Evolutionary conservation across 768 basidiomycete species (phyloP), one percentile per base, ranked within the genome.

Genomic region (Termitomyces sp.): DNA sequence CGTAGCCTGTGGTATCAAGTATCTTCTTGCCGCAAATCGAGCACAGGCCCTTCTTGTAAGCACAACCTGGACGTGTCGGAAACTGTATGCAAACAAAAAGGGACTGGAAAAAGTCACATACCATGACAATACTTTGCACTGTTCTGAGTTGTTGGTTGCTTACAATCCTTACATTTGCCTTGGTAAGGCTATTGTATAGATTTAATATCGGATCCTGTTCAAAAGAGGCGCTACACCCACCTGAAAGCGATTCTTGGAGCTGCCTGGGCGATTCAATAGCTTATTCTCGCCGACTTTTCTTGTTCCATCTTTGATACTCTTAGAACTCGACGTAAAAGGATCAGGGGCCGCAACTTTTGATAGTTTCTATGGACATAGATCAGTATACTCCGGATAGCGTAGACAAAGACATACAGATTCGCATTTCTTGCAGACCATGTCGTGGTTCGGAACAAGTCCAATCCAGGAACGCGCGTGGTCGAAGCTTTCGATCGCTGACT

Each of bases 381-480:
- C 2, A 61, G 58, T 24, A 42, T 47, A 31, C 51, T 57, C 44
- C 55, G 48, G 58, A 44, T 42, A 54, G 50, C 48, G 33, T 58
- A 63, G 60, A 61, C 45, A 59, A 64, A 59, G 53, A 70, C 80
- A 44, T 59, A 84, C 91, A 72, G 81, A 77, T 75, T 91, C 89
- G 73, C 91, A 93, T 79, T 91, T 93, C 74, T 82, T 86, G 78
- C 91, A 93, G 63, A 93, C 91, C 91, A 93, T 93, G 74, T 70
- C 58, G 64, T 66, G 51, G 60, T 60, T 63, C 54, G 55, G 65
- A 63, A 59, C 50, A 54, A 67, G 52, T 13, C 39, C 20, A 41
- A 41, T 53, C 27, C 24, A 54, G 27, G 59, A 34, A 33, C 46
- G 22, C 49, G 27, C 16, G 39, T 39, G n/a, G 30, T 52, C 13